phyloP scores from a whole-genome alignment of 164 flowering plant species.

The Liriodendron chinense region DNA sequence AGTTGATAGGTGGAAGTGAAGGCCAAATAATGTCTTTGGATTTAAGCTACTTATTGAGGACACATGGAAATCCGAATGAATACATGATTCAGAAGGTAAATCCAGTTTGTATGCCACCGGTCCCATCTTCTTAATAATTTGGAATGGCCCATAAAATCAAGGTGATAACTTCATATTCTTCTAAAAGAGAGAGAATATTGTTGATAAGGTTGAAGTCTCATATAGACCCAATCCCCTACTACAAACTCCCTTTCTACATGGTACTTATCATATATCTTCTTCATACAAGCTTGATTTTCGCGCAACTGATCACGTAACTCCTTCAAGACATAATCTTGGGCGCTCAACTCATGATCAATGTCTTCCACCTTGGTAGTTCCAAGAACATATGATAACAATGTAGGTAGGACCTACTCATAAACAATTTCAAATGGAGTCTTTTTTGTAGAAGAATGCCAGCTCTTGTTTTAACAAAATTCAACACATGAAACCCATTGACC shows the following conservation, averaged over 20 bases:
- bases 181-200: neutral
- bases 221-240: neutral
- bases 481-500: neutral
- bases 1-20: neutral
- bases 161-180: neutral
- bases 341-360: neutral
- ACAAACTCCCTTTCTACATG: neutral
- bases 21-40: conserved; percentile 2
- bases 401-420: neutral
- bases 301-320: neutral
- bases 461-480: neutral
- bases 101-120: neutral
- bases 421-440: neutral
- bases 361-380: neutral
- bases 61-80: neutral
- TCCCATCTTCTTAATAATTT: neutral
- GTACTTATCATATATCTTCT: neutral
- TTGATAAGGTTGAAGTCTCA: neutral
- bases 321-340: neutral
- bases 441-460: neutral
- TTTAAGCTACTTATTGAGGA: neutral
- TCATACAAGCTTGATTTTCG: neutral
- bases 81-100: conserved; percentile 1
- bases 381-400: neutral
- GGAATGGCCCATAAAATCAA: neutral